Percentiles rank a stretch among this genome's conserved stretches.
Evolutionary conservation across 768 basidiomycete genomes (phyloP).

Genomic region (Suillus decipiens): DNA sequence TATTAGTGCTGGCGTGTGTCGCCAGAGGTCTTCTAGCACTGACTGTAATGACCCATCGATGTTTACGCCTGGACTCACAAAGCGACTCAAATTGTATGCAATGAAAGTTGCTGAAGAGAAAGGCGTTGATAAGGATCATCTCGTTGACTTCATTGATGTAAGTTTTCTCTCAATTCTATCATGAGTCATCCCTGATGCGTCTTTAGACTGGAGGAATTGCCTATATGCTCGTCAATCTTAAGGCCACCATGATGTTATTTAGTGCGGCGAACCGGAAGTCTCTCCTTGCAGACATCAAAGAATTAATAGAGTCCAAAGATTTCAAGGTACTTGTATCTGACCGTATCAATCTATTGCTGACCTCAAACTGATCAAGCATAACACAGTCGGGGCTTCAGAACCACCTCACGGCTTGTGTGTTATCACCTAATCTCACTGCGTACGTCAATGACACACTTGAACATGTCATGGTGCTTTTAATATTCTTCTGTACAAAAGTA

Average conservation of each 20-base stretch:
- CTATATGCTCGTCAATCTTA: neutral
- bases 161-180: neutral
- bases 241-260: neutral
- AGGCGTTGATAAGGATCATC: neutral
- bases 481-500: neutral
- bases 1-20: neutral
- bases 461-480: slow-evolving; percentile 6
- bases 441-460: slow-evolving; percentile 8
- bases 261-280: neutral
- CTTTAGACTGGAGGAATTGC: neutral
- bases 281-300: neutral
- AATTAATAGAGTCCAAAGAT: neutral
- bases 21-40: neutral
- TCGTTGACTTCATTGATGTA: neutral
- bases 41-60: neutral
- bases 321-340: neutral
- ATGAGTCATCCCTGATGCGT: neutral
- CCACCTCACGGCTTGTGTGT: slow-evolving; percentile 5
- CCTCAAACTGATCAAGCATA: neutral
- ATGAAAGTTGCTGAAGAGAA: neutral
- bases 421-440: slow-evolving; percentile 9
- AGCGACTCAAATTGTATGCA: neutral
- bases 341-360: neutral
- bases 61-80: neutral
- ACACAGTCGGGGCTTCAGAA: slow-evolving; percentile 1